Base-by-base conservation (phyloP, 2,329 filamentous ascomycete genomes). In the Pseudogymnoascus sp. region DNA sequence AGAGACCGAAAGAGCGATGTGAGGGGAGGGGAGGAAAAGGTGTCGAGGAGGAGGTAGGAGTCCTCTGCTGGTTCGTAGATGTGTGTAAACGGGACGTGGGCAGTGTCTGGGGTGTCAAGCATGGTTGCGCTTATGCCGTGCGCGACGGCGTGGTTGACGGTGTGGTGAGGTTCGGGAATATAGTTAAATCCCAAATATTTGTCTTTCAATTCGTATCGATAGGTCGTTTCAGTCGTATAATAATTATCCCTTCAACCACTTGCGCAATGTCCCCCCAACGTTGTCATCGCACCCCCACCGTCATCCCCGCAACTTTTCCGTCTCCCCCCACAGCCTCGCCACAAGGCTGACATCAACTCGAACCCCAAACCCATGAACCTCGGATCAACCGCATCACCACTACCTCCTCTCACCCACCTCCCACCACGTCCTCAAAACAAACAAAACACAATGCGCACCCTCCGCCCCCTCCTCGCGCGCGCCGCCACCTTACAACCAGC, bases 41-140 rank as follows among this genome's bases (percentile, higher is more conserved):
- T 96, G 77, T 99, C 93, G 31, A 99, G 85, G 59, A 99, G 84
- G 49, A 99, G 84, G 73, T 91, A 99, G 4, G 93, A 97, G 78
- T 99, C 95, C 77, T 99, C 95, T 9, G 93, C 89, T 37, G 95
- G 95, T 73, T 97, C 93, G 77, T 99, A 99, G 69, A 97, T 88
- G 63, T 88, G 86, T 74, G 90, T 85, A 77, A 93, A 96, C 62
- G 88, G 85, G 65, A 97, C 90, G 77, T 99, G 95, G 21, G 90
- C 90, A 2, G 95, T 99, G 64, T 91, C 90, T 12, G 95, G 95
- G 0, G 95, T 99, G 8, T 93, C 93, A 28, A 99, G 85, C 93
- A 97, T 96, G 31, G 38, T 72, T 28, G 46, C 18, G 7, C 38
- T 61, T 61, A 46, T 12, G 38, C n/a, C 16, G 42, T 46, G 25